Evolutionary conservation across 345 rosid genomes (phyloP).

Genomic region (Ceriops tagal): DNA sequence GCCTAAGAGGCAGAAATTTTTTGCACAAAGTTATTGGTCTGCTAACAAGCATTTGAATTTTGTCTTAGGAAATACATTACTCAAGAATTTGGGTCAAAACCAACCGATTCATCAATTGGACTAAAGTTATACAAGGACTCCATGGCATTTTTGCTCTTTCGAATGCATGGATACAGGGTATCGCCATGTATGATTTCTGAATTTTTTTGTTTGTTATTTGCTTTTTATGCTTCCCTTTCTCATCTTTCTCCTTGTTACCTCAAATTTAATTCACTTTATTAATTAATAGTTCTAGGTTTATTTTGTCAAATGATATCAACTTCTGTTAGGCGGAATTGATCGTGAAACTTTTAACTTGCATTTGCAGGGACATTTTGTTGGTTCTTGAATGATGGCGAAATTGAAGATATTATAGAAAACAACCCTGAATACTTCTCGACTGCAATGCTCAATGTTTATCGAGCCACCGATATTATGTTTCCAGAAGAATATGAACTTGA

Average conservation of each 20-base stretch:
- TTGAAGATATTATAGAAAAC: constrained; percentile 27
- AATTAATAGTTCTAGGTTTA: neutral
- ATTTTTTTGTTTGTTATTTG: too few species aligned
- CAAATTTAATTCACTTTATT: neutral
- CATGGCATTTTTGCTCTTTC: constrained; percentile 51
- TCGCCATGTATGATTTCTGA: constrained; percentile 40
- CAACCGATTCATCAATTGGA: constrained; percentile 9
- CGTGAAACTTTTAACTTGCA: too few species aligned
- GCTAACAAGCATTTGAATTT: neutral
- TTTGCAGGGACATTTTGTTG: constrained; percentile 53
- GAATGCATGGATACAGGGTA: constrained; percentile 45
- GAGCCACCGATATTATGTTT: constrained; percentile 62
- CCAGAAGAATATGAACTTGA: constrained; percentile 45
- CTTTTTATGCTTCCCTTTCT: too few species aligned
- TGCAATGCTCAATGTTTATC: constrained; percentile 43
- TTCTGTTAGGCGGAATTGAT: too few species aligned
- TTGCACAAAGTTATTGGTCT: too few species aligned
- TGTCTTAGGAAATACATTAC: constrained; percentile 32
- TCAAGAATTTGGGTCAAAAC: neutral
- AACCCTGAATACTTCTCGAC: constrained; percentile 30
- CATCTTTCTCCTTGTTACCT: neutral
- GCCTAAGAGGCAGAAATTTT: too few species aligned
- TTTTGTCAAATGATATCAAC: too few species aligned
- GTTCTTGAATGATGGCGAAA: constrained; percentile 43
- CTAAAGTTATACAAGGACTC: constrained; percentile 46